Conservation (phyloP, 345 rosid genomes). For the Geranium brycei region DNA sequence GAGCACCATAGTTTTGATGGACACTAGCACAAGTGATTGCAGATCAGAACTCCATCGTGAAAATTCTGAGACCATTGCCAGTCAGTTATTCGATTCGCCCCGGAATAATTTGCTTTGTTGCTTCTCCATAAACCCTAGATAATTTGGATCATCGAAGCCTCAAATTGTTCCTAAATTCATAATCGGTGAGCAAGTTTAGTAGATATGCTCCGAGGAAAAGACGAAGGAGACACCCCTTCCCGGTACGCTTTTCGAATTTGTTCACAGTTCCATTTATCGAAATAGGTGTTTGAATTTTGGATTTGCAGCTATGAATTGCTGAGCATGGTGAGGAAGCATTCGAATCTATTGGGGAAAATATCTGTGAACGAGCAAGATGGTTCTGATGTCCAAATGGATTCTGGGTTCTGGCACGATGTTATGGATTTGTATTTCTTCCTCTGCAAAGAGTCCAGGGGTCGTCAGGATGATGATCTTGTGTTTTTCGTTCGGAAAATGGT, state of each 20-base stretch:
- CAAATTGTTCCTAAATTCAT: background rate
- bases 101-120: too few species aligned
- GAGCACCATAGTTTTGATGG: too few species aligned
- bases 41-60: background rate
- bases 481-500: slow-evolving; percentile 82
- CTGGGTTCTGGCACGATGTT: slow-evolving; percentile 71
- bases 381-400: slow-evolving; percentile 68
- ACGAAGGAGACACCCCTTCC: slow-evolving; percentile 43
- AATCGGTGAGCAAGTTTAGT: too few species aligned
- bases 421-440: slow-evolving; percentile 75
- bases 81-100: too few species aligned
- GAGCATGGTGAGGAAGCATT: slow-evolving; percentile 79
- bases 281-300: background rate
- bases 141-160: background rate
- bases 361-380: slow-evolving; percentile 39
- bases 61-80: too few species aligned
- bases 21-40: too few species aligned
- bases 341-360: slow-evolving; percentile 41
- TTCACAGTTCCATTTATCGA: background rate
- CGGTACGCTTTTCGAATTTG: slow-evolving; percentile 22
- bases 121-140: background rate
- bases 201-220: slow-evolving; percentile 21
- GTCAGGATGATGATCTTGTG: slow-evolving; percentile 82
- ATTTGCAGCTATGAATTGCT: slow-evolving; percentile 56
- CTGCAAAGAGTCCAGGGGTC: slow-evolving; percentile 57